Conservation (phyloP, 2,329 filamentous ascomycete genomes). For the Cercospora berteroae region DNA sequence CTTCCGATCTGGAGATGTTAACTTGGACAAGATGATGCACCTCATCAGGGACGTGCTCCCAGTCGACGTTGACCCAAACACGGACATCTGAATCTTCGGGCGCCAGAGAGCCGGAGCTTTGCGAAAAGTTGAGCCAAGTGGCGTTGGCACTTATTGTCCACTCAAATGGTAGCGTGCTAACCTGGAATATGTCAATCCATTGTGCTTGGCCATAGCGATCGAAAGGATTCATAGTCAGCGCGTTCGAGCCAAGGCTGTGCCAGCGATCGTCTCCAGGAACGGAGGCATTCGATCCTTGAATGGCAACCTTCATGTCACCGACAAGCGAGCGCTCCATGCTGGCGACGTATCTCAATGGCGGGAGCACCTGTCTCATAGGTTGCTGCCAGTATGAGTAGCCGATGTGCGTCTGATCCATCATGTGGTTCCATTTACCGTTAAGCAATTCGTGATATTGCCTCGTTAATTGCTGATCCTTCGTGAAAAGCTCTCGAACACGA, state of each 20-base stretch:
- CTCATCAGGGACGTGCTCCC: neutral
- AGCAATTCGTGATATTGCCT: slow-evolving; percentile 58
- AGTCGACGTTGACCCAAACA: neutral
- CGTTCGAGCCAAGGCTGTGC: slow-evolving; percentile 54
- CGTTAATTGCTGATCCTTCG: slow-evolving; percentile 58
- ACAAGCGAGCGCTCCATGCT: slow-evolving; percentile 57
- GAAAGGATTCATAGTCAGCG: slow-evolving; percentile 55
- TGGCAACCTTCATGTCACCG: slow-evolving; percentile 62
- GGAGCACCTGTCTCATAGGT: slow-evolving; percentile 39
- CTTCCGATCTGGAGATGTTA: neutral
- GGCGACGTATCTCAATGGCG: neutral
- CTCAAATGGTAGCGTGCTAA: slow-evolving; percentile 54
- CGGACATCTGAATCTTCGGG: slow-evolving; percentile 21
- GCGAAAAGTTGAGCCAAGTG: slow-evolving; percentile 48
- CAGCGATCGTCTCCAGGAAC: slow-evolving; percentile 64
- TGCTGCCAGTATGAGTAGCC: slow-evolving; percentile 62
- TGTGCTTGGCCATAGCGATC: slow-evolving; percentile 58
- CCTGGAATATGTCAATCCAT: slow-evolving; percentile 64
- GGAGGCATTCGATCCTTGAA: slow-evolving; percentile 61
- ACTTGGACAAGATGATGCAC: neutral
- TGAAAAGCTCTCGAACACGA: slow-evolving; percentile 54
- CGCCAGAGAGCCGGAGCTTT: slow-evolving; percentile 42
- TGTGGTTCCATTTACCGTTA: slow-evolving; percentile 42
- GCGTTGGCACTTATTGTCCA: slow-evolving; percentile 52
- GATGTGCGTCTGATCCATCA: slow-evolving; percentile 39